Evolutionary conservation across 805 yeast genomes (phyloP), one percentile per base, ranked within the genome.

Genomic region (Priceomyces medius): DNA sequence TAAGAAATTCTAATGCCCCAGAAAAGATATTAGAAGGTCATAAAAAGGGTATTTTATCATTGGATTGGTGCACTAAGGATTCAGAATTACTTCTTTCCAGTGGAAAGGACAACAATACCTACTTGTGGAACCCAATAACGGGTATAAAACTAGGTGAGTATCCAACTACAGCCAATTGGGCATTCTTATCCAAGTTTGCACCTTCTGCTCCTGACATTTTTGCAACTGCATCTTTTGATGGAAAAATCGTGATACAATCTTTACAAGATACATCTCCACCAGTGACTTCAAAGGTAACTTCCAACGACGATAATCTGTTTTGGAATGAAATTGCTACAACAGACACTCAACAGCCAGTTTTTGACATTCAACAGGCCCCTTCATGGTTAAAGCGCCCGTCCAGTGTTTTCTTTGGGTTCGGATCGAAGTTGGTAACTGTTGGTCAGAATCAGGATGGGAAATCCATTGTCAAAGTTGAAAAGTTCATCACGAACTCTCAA

Each of bases 121-220:
- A 82, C 47, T 69, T 93, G 52, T 93, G 99, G 99, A 88, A 93
- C 62, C 97, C 97, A 20, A 66, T 79, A 40, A 65, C 76, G 16
- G 95, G 90, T 35, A 70, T 69, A 43, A 76, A 79, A 55, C 67
- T 91, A 48, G 95, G 93, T 4, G 86, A 88, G 56, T 93, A 87
- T 61, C 97, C 98, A 40, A 79, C 95, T 9, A 79, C 95, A 26
- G 85, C 95, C 27, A 90, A 88, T 63, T 93, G 99, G 99, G 83
- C 87, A 10, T 93, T 89, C 68, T 81, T 88, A 65, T 78, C 96
- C 9, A 77, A 77, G 53, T 93, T 90, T 71, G 95, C 96, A 44
- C 96, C 96, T 31, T 62, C 73, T 18, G 78, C 86, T 20, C 99
- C 99, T 2, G 97, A 91, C 47, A 65, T 88, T 38, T 86, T 93